Base-by-base conservation (phyloP, 371 early-diverging fungal genomes). In the Caulochytrium protostelioides region DNA sequence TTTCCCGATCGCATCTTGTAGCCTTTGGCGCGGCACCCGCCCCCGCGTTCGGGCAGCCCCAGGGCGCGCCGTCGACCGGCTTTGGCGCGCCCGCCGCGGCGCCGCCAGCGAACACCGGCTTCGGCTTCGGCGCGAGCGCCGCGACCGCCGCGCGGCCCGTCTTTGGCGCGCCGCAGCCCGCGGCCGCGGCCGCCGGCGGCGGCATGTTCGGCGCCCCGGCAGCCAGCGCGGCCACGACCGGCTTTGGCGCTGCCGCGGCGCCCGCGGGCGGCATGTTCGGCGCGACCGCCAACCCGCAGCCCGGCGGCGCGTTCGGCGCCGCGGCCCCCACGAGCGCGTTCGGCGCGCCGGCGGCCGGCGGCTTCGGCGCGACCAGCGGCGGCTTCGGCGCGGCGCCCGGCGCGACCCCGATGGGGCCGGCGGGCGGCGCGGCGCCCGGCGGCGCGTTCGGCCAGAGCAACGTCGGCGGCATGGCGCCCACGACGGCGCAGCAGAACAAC, bases 231-330 rank as follows among this genome's bases (percentile, higher is more conserved):
- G 51, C 62, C 36, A 16, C 44, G 10, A 26, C 42, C 15, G 54
- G 58, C 3, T 68, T 72, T 50, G 67, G 68, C 36, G 38, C 49
- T 21, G 28, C 53, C n/a, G 23, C 55, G 6, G 50, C 31, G n/a
- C 29, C 37, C 18, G 19, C 43, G 3, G 17, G 23, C 3, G 16
- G 38, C 13, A 35, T 42, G 14, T n/a, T n/a, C n/a, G n/a, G n/a
- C n/a, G n/a, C n/a, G n/a, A n/a, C n/a, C n/a, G n/a, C n/a, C n/a
- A n/a, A n/a, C n/a, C n/a, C n/a, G n/a, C n/a, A n/a, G n/a, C n/a
- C n/a, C n/a, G n/a, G n/a, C n/a, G 49, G 30, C 4, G 22, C 46
- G 3, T 37, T 38, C 26, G 54, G 46, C 1, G 52, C 50, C 38
- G 51, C 46, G 21, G 30, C 46, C 0, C 43, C 55, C 1, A 42